Conservation (phyloP, 169 alveolate genomes). For the Plasmodium gonderi region DNA sequence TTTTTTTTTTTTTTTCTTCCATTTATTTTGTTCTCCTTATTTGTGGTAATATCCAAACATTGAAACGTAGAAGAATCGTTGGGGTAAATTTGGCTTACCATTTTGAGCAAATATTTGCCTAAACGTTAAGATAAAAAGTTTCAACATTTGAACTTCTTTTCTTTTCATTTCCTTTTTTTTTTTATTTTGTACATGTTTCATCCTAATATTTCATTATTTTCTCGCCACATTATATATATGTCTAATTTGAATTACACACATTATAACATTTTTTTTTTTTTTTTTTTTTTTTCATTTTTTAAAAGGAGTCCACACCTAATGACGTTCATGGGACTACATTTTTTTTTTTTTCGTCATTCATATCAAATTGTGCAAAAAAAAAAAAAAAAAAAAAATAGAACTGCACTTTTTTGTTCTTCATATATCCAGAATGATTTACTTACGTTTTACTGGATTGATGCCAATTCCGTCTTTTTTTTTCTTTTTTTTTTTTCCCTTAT, state of each 20-base stretch:
- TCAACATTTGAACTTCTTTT: background rate
- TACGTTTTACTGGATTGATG: too few species aligned
- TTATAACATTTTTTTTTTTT: background rate
- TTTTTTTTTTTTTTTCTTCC: too few species aligned
- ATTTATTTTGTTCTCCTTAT: too few species aligned
- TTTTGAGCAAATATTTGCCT: background rate
- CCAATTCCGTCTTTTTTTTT: too few species aligned
- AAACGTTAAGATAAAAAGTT: background rate
- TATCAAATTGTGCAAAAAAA: too few species aligned
- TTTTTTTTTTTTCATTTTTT: background rate
- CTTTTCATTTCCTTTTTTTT: background rate
- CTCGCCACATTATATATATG: background rate
- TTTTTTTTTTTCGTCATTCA: conserved; percentile 30
- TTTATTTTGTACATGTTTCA: background rate
- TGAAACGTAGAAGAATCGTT: background rate
- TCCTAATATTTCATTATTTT: background rate
- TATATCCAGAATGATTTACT: too few species aligned
- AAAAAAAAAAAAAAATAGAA: too few species aligned
- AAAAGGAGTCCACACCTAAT: background rate
- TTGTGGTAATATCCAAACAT: background rate
- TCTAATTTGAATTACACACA: conserved; percentile 17
- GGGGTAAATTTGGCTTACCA: background rate
- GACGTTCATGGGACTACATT: background rate
- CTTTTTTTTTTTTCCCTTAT: background rate
- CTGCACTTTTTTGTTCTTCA: too few species aligned